Base-by-base conservation (phyloP, 495 filamentous ascomycete species). In the Penicillium maclennaniae region DNA sequence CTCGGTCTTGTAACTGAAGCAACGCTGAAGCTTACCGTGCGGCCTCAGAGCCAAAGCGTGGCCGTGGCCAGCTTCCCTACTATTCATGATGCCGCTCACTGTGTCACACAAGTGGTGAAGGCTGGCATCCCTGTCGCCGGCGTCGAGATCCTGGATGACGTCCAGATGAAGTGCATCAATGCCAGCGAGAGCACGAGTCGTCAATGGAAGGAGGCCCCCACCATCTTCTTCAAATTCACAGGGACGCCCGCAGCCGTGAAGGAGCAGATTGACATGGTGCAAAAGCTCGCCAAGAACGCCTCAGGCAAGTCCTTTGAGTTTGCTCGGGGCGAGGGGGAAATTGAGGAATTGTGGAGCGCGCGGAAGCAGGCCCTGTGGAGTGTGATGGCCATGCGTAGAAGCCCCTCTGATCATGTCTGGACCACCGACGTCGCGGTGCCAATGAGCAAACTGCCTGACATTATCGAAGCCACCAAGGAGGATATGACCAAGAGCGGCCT, bases 401-500 rank as follows among this genome's bases (percentile, higher is more conserved):
- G 73, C 45, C 75, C 79, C 2, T 70, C 74, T 28, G 82, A 85
- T 51, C 80, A 77, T 20, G 82, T 87, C 42, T 83, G 83, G 80
- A 83, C 83, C 9, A 85, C 83, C 3, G 83, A 87, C 64, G 83
- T 85, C 7, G 83, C 83, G 0, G 83, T 87, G 0, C 83, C 83
- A 6, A 85, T 87, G 60, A 81, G 77, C 56, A 70, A 69, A 50
- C 54, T 87, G 48, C 73, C 83, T n/a, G 73, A 79, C 40, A 84
- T 86, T 45, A 83, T 87, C 36, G 83, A 87, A 50, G 74, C 75
- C 27, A 84, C 82, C 3, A 83, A 86, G 54, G 64, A 74, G 25
- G 78, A 84, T 48, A 78, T 87, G 63, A 72, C 67, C 27, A 66
- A 74, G 56, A 81, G 76, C 48, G 80, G 78, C 1, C 56, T 87